Conservation (phyloP, 805 yeast genomes). For the Lipomyces mesembrius region DNA sequence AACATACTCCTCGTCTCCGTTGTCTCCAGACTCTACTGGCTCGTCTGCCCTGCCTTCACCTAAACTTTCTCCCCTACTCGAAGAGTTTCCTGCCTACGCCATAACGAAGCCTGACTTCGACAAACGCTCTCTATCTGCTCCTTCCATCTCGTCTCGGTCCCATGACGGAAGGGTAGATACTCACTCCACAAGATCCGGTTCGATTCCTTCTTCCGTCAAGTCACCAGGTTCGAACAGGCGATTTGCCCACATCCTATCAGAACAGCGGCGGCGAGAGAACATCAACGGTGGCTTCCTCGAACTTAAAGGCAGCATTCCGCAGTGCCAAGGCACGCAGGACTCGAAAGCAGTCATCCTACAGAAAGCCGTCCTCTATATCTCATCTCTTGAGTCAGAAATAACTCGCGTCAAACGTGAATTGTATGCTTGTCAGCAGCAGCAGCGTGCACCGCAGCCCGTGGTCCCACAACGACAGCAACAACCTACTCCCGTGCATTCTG, state of each 20-base stretch:
- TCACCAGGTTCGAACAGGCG: conserved; percentile 37
- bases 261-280: conserved; percentile 53
- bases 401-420: conserved; percentile 32
- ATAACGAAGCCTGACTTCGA: conserved; percentile 7
- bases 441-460: background rate
- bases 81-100: conserved; percentile 1
- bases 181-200: background rate
- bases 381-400: conserved; percentile 46
- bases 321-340: conserved; percentile 50
- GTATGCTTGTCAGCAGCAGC: conserved; percentile 2
- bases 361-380: conserved; percentile 53
- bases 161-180: conserved; percentile 1
- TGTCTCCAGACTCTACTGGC: conserved; percentile 8
- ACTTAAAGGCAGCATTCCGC: conserved; percentile 50
- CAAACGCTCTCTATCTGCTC: background rate
- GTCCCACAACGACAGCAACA: conserved; percentile 2
- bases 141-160: background rate
- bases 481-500: background rate
- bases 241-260: conserved; percentile 53
- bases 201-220: conserved; percentile 8
- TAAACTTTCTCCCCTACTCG: conserved; percentile 11
- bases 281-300: conserved; percentile 54
- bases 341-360: conserved; percentile 54
- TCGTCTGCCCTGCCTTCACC: conserved; percentile 23
- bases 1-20: conserved; percentile 9